Evolutionary conservation across 192 early-diverging fungal species (phyloP), one percentile per base, ranked within the genome.

Genomic region (Coemansia sp.): DNA sequence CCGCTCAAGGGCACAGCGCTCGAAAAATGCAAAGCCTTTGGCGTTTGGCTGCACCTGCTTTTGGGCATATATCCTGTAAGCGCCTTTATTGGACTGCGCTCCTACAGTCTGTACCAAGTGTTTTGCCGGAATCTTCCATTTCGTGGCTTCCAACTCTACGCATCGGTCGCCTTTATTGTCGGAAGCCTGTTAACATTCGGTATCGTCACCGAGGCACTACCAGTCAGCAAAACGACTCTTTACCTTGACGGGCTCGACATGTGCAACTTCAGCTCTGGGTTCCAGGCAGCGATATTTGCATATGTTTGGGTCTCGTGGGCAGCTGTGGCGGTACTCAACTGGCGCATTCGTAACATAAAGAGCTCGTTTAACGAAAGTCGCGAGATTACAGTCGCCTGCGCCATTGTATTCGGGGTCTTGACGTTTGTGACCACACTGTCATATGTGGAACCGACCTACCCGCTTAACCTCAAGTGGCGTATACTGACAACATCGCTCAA

Each of bases 341-440:
- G 80, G 80, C 70, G 66, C 16, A 82, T 82, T 52, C 79, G 84
- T 51, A 61, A 72, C 38, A 81, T 85, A 59, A 78, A 78, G 60
- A 78, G 76, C 71, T 78, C 78, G 22, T 85, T 85, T 52, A 85
- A 85, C 51, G 84, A 85, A 66, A 72, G 65, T 27, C 78, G 79
- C 38, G 76, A 80, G 47, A 74, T 73, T 27, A 49, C 63, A 22
- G 18, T 71, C 0, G 68, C 74, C 0, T 79, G 84, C 63, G 5
- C 54, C 0, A 46, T 70, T 0, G 73, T 78, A 2, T 78, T 78
- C 57, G 63, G 64, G 8, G 49, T 75, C 18, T 67, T 83, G 5
- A 65, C 66, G 4, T 73, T 73, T 29, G 70, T 77, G 24, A 86
- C 84, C 0, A 42, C 60, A 8, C 72, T 86, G 69, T 68, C 73